Base-by-base conservation (phyloP, 1,284 basidiomycete species). In the Heterobasidion parviporum region DNA sequence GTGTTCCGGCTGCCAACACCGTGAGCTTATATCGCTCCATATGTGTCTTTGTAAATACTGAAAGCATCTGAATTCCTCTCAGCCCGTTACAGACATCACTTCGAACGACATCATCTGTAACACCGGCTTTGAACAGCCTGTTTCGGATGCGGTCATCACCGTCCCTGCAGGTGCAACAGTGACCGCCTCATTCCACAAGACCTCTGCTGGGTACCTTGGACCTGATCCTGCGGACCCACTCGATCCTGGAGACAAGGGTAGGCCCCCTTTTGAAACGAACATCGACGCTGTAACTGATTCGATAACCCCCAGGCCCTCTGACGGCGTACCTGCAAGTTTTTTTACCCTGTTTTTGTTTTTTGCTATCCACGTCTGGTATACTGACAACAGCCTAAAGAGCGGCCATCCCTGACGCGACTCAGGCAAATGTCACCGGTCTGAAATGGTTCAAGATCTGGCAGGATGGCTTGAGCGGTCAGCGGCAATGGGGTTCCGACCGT, bases 361-460 rank as follows among this genome's bases (percentile, higher is more conserved):
- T 6, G 5, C 38, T 41, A 10, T 41, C 6, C 12, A 41, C 38
- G n/a, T 41, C 12, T 41, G 12, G 4, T 41, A 12, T 41, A 26
- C 26, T 6, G 26, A 26, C 26, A 26, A 26, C 26, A 6, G 38
- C 7, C 6, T 41, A 12, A 41, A 41, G 38, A n/a, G 38, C 38
- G 3, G 38, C 7, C 38, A 6, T 41, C n/a, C 38, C 38, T n/a
- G 38, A 41, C 38, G 38, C 38, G 10, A 76, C 8, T 65, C 50
- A 51, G 35, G n/a, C 50, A 70, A 50, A 52, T 18, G 78, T 80
- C 2, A 80, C 79, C 12, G 79, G 79, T 20, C 66, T 83, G n/a
- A 68, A 78, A 45, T 79, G 78, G 78, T 81, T 81, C 70, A 81
- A 72, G 67, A 72, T 74, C 53, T 71, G 64, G 59, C 66, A 80